Evolutionary conservation across 768 basidiomycete genomes (phyloP).

Genomic region (Lanmaoa rubissima): DNA sequence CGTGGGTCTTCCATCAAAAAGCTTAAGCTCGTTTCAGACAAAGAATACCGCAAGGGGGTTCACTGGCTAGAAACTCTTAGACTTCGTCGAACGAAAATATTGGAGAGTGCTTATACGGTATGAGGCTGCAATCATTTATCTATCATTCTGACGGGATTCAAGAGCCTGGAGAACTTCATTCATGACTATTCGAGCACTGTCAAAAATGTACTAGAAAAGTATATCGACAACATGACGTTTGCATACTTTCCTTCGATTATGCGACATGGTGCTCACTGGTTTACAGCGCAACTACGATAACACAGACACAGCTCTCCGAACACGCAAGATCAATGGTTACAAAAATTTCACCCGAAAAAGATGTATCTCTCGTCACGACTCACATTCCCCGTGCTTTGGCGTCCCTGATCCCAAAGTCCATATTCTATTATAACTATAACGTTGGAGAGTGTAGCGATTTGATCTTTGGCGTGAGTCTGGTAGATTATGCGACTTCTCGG

Average conservation of each 20-base stretch:
- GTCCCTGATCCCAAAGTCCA: constrained; percentile 64
- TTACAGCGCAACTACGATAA: constrained; percentile 71
- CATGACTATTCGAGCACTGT: constrained; percentile 66
- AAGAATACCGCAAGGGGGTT: constrained; percentile 85
- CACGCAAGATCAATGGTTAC: constrained; percentile 62
- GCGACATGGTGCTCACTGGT: neutral
- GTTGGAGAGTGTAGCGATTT: constrained; percentile 87
- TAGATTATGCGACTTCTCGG: constrained; percentile 85
- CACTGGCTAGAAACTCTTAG: constrained; percentile 92
- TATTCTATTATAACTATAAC: constrained; percentile 71
- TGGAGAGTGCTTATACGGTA: constrained; percentile 81
- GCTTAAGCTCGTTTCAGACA: constrained; percentile 49
- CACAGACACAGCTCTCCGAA: constrained; percentile 69
- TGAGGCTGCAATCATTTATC: constrained; percentile 15
- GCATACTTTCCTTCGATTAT: constrained; percentile 2
- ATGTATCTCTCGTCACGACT: constrained; percentile 55
- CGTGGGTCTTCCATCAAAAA: neutral
- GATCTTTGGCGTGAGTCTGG: constrained; percentile 84
- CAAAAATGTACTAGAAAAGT: constrained; percentile 64
- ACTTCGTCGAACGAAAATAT: constrained; percentile 74
- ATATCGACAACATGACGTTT: constrained; percentile 75
- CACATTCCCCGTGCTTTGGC: constrained; percentile 62
- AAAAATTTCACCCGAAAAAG: constrained; percentile 68
- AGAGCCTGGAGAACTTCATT: constrained; percentile 83
- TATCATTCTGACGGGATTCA: constrained; percentile 10